phyloP scores from a whole-genome alignment of 1,284 basidiomycete genomes.

The Trichosporon inkin region DNA sequence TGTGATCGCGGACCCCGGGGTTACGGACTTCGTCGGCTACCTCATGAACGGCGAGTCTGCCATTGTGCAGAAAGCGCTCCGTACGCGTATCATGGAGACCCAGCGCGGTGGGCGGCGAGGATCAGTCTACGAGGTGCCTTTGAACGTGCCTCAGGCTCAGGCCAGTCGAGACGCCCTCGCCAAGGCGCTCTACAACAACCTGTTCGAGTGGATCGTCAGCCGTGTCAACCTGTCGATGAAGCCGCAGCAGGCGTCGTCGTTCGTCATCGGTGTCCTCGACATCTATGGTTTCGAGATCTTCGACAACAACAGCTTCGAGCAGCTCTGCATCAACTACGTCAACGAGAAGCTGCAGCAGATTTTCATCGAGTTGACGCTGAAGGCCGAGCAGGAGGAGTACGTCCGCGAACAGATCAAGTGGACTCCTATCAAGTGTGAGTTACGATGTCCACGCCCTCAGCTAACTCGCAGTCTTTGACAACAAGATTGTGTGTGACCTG shows the following conservation, averaged over 20 bases:
- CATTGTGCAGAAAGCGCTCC: constrained; percentile 79
- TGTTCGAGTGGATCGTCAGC: constrained; percentile 99
- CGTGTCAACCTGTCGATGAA: constrained; percentile 96
- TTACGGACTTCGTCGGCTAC: constrained; percentile 94
- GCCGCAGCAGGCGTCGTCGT: constrained; percentile 66
- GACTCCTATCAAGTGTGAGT: constrained; percentile 85
- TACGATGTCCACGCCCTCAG: neutral
- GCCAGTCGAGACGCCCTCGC: constrained; percentile 87
- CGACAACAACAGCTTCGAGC: constrained; percentile 96
- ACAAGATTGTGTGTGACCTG: constrained; percentile 83
- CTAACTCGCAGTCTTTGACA: constrained; percentile 47
- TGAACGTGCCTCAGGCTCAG: constrained; percentile 86
- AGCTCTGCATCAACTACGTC: constrained; percentile 99
- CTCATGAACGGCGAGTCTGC: constrained; percentile 81
- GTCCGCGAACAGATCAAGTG: constrained; percentile 98
- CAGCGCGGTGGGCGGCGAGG: constrained; percentile 78
- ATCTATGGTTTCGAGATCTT: constrained; percentile 98
- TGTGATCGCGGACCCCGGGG: constrained; percentile 70
- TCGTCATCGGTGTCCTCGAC: constrained; percentile 94
- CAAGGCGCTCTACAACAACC: constrained; percentile 96
- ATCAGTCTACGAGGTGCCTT: constrained; percentile 92
- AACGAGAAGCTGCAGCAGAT: constrained; percentile 99
- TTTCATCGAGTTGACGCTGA: constrained; percentile 97
- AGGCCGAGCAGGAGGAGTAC: constrained; percentile 99
- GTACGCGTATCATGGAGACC: constrained; percentile 85